These are phyloP conservation scores for Malus hybrid DNA, from an alignment of 331 rosid genomes.

Conservation along the genomic window DNA sequence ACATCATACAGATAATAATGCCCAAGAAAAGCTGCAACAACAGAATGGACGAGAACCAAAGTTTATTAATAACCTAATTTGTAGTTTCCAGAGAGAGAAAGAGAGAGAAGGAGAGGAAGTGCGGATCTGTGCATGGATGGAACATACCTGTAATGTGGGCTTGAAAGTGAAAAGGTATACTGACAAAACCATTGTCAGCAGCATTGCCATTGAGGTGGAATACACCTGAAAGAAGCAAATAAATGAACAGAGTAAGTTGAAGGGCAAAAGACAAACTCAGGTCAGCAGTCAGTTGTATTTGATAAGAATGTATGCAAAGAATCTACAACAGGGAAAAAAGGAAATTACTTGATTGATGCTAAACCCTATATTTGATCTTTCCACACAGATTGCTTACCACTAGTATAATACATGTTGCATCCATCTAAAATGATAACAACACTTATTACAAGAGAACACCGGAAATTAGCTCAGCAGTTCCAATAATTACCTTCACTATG, in stretches of 20 bases:
- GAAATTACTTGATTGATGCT: not conserved
- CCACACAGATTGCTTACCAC: not conserved
- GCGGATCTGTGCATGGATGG: not conserved
- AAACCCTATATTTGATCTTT: not conserved
- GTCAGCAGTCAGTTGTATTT: not conserved
- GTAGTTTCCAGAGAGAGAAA: not conserved
- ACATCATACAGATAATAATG: conserved; percentile 86
- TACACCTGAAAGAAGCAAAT: conserved; percentile 40
- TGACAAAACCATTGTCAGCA: conserved; percentile 75
- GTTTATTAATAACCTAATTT: conserved; percentile 1
- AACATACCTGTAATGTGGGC: conserved; percentile 82
- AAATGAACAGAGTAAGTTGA: not conserved
- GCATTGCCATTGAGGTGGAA: conserved; percentile 87
- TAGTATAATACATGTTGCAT: not conserved
- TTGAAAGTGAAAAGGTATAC: conserved; percentile 75
- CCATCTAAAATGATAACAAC: not conserved
- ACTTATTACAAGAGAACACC: not conserved
- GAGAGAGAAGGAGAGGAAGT: not conserved
- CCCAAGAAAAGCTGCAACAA: conserved; percentile 84
- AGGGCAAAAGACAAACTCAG: not conserved
- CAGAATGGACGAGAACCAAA: conserved; percentile 7
- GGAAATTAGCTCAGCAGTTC: not conserved
- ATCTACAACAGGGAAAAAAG: not conserved
- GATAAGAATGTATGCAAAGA: not conserved
- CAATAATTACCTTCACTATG: conserved; percentile 69